Base-by-base conservation (phyloP, 768 basidiomycete species). In the Suillus sp. region DNA sequence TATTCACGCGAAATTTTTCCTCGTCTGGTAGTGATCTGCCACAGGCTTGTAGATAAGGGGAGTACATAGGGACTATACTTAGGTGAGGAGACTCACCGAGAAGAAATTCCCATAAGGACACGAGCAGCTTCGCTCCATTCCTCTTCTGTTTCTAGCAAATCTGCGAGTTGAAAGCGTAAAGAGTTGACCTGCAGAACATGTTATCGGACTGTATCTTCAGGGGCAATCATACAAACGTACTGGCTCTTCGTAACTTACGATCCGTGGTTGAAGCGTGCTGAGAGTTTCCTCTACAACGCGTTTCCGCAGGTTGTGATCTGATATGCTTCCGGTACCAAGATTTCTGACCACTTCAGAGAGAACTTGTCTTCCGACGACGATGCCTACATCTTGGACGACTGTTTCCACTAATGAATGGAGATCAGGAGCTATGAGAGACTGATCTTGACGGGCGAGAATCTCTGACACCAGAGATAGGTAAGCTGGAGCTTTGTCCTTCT, bases 221-320 rank as follows among this genome's bases (percentile, higher is more conserved):
- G 45, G 35, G n/a, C 20, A 61, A 35, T 32, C 30, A 53, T 54
- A 8, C 22, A 60, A 18, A 69, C 86, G 68, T 69, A 95, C 97
- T 84, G 97, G 95, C 77, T 98, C 95, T 73, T 99, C 96, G 70
- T 93, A 96, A 74, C 90, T 95, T 65, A 93, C 93, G 68, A 95
- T 84, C 62, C 92, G 83, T 22, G 91, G 86, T 72, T 93, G 88
- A 43, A 92, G 78, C 37, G 85, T 82, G 22, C 80, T 78, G 38
- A 97, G 81, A 0, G 91, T 89, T 47, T 89, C 87, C 72, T 93
- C 82, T 9, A 97, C 86, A 47, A 96, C 83, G 61, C 82, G 81
- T 73, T 92, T 92, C 69, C 85, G 84, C 18, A 86, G 70, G 11
- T 88, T 86, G 16, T 79, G 70, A 68, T 86, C 78, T 51, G 82